Evolutionary conservation across 2,329 filamentous ascomycete genomes (phyloP).

Genomic region (Stemphylium vesicarium): DNA sequence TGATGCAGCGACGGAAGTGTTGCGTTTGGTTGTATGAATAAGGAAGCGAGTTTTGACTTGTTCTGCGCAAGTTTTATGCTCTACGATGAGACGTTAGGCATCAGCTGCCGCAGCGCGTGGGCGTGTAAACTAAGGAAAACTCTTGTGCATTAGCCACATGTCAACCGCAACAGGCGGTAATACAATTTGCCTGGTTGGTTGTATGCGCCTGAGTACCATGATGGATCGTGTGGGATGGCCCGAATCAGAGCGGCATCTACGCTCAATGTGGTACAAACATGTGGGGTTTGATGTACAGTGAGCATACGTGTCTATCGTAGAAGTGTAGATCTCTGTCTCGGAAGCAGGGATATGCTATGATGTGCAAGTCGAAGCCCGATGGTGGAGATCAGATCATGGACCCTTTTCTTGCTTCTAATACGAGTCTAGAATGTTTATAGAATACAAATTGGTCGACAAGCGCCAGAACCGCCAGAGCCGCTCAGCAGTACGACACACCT

Average conservation of each 20-base stretch:
- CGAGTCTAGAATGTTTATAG: background rate
- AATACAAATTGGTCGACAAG: background rate
- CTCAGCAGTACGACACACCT: background rate
- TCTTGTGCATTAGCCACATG: conserved; percentile 9
- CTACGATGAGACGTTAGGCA: background rate
- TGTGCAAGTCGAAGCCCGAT: background rate
- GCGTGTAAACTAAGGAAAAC: conserved; percentile 11
- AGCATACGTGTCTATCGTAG: background rate
- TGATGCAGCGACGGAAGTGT: background rate
- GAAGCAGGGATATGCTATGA: background rate
- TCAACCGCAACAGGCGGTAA: conserved; percentile 13
- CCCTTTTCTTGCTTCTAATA: background rate
- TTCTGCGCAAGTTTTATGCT: background rate
- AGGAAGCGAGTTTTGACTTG: background rate
- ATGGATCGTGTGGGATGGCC: conserved; percentile 23
- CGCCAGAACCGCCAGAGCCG: background rate
- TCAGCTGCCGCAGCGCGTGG: background rate
- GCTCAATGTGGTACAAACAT: background rate
- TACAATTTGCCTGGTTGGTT: conserved; percentile 22
- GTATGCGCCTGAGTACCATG: conserved; percentile 28
- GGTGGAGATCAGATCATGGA: background rate
- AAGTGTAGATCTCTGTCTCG: background rate
- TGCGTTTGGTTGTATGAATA: no score
- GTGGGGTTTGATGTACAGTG: background rate
- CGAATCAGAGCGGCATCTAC: conserved; percentile 9